These are phyloP conservation scores for Hypoxylon sp. DNA, from an alignment of 2,329 filamentous ascomycete species.

Conservation along the genomic window DNA sequence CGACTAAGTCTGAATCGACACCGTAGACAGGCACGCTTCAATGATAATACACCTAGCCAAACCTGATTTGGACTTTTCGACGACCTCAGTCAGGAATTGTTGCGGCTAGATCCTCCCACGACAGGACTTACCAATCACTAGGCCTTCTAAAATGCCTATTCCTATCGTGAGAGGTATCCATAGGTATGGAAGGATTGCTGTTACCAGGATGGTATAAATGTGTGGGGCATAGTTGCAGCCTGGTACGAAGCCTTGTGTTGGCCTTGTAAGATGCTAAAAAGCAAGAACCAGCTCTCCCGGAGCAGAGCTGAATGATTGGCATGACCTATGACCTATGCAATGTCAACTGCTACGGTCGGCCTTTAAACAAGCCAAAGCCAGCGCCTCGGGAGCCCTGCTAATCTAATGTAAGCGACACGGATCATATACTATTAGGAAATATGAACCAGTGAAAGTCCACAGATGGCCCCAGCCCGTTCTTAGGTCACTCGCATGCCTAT, in stretches of 20 bases:
- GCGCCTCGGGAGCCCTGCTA: not conserved
- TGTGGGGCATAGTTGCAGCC: not conserved
- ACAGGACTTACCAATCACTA: not conserved
- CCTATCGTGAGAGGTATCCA: not conserved
- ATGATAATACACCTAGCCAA: not conserved
- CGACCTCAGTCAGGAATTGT: not conserved
- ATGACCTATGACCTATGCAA: not conserved
- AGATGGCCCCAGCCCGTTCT: not conserved
- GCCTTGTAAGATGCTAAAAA: not conserved
- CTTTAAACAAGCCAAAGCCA: not conserved
- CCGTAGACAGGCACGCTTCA: not conserved
- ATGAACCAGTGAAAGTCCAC: not conserved
- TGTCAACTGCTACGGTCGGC: not conserved
- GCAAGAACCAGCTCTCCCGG: not conserved
- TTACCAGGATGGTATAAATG: not conserved
- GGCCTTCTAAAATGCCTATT: not conserved
- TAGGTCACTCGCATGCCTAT: not conserved
- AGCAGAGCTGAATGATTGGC: not conserved
- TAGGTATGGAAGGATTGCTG: not conserved
- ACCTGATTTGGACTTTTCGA: not conserved
- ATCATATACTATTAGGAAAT: not conserved
- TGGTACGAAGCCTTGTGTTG: not conserved
- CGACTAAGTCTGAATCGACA: not conserved
- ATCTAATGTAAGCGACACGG: not conserved
- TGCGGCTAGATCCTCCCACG: not conserved